Base-by-base conservation (phyloP, 495 filamentous ascomycete species). In the Sporormia fimetaria region DNA sequence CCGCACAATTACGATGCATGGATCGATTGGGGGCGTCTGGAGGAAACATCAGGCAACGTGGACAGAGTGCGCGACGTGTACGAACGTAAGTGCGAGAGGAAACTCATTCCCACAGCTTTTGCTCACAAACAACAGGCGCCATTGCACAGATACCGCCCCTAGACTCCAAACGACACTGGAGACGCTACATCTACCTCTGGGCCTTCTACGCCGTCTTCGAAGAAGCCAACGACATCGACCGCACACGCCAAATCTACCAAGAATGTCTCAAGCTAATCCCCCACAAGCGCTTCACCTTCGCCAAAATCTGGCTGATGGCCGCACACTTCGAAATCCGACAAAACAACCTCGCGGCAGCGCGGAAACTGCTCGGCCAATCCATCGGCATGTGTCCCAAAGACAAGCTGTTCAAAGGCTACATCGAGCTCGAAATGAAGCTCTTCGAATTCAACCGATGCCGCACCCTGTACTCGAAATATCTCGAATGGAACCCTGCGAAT, bases 181-280 rank as follows among this genome's bases (percentile, higher is more conserved):
- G 90, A 42, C 68, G 90, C 17, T 98, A 98, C 58, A 93, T 98
- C 45, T 98, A 94, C 60, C 73, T 98, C 3, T 98, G 88, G 82
- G 75, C 95, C 31, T 94, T 95, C 65, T 98, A 98, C 62, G 90
- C 92, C 1, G 62, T 94, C 12, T 96, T 80, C 76, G 88, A 95
- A 59, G 90, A 96, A 55, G 73, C 74, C 17, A 79, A 80, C 49
- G 87, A 96, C 52, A 57, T 75, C 24, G 72, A 80, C 15, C 78
- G 92, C 24, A 86, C 88, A 6, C 74, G 83, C 21, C 82, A 94
- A 54, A 84, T 98, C 50, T 96, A 94, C 64, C 70, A 81, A 41
- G 82, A 88, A 47, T 93, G 83, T 45, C 63, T 96, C 24, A 80
- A 78, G 51, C 64, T 95, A 17, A 79, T 96, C 47, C 92, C 90